phyloP scores from a whole-genome alignment of 2,329 filamentous ascomycete genomes.

The Emergomyces pasteurianus region DNA sequence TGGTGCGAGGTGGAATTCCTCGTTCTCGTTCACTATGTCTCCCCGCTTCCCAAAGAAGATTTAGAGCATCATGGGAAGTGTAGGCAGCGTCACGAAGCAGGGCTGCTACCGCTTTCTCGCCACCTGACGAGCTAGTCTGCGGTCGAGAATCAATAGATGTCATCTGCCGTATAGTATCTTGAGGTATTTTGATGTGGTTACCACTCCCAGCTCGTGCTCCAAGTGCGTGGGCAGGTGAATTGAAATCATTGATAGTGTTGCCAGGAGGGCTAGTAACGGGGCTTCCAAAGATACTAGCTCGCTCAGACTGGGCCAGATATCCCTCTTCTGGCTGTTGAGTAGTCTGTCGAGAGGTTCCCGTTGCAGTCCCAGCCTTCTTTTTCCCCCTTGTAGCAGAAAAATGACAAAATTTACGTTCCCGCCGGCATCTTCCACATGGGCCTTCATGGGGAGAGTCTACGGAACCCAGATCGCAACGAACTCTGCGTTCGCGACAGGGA shows the following conservation, averaged over 20 bases:
- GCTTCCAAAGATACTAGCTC: neutral
- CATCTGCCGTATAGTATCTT: neutral
- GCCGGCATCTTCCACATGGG: constrained; percentile 13
- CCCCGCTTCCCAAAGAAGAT: constrained; percentile 12
- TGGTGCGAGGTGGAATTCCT: neutral
- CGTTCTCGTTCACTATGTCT: constrained; percentile 12
- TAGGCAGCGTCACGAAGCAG: constrained; percentile 13
- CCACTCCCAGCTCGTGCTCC: neutral
- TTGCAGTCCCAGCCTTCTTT: constrained; percentile 6
- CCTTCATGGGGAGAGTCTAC: constrained; percentile 13
- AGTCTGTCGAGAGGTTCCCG: neutral
- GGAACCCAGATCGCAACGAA: constrained; percentile 13
- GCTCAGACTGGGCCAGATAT: neutral
- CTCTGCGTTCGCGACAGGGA: constrained; percentile 14
- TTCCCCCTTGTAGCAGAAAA: constrained; percentile 14
- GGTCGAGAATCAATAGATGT: neutral
- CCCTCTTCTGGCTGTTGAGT: neutral
- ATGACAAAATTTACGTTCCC: constrained; percentile 13
- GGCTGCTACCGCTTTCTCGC: constrained; percentile 10
- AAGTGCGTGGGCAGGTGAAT: neutral
- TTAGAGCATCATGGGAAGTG: constrained; percentile 13
- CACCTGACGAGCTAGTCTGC: constrained; percentile 2
- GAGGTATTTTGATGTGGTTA: neutral
- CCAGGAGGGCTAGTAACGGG: neutral
- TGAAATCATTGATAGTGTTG: neutral